These are phyloP conservation scores for Rickenella mellea DNA, from an alignment of 768 basidiomycete species.

Conservation along the genomic window DNA sequence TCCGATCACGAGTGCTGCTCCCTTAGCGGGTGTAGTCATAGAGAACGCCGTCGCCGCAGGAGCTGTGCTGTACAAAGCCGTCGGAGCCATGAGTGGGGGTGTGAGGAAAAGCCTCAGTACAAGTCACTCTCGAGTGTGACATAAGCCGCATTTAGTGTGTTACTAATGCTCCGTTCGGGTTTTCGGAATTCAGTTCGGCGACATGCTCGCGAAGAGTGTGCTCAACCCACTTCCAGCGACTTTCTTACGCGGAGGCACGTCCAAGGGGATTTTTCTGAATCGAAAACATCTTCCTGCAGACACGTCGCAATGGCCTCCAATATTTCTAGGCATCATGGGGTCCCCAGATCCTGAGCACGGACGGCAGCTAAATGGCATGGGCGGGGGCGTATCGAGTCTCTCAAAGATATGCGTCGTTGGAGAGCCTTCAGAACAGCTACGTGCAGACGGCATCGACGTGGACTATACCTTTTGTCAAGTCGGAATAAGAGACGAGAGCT, in stretches of 20 bases:
- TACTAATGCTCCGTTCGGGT: no score
- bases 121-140: no score
- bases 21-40: conserved; percentile 28
- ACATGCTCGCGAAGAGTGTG: background rate
- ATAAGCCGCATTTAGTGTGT: no score
- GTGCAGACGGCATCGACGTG: conserved; percentile 38
- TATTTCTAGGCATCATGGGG: conserved; percentile 73
- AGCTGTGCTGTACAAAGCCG: conserved; percentile 13
- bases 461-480: conserved; percentile 64
- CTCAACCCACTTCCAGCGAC: conserved; percentile 27
- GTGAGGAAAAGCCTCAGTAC: conserved; percentile 3
- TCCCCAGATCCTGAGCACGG: conserved; percentile 63
- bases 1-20: conserved; percentile 62
- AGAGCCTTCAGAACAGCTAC: conserved; percentile 30
- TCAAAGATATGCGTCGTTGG: conserved; percentile 68
- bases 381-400: conserved; percentile 65
- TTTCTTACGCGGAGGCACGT: conserved; percentile 68
- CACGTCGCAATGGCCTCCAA: conserved; percentile 41
- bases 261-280: conserved; percentile 65
- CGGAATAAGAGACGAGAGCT: conserved; percentile 40
- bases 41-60: conserved; percentile 7
- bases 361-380: conserved; percentile 74
- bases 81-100: conserved; percentile 9
- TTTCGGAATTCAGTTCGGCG: background rate
- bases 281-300: conserved; percentile 42